phyloP scores from a whole-genome alignment of 495 filamentous ascomycete genomes.

The Penicillium egyptiacum region DNA sequence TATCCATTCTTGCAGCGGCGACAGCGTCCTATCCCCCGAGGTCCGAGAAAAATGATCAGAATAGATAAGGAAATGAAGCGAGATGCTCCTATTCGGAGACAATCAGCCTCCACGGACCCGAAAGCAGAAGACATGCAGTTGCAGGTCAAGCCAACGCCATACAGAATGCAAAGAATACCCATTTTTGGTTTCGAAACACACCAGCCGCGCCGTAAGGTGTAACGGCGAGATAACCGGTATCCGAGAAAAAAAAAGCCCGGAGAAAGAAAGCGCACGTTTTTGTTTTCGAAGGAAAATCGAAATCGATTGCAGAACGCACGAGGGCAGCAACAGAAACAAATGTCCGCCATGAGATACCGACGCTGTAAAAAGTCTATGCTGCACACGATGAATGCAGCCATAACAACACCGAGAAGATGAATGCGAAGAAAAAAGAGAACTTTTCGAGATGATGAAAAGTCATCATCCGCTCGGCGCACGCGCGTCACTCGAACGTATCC shows the following conservation, averaged over 20 bases:
- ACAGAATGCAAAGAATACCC: conserved; percentile 48
- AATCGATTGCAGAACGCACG: conserved; percentile 26
- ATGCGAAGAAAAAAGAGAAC: conserved; percentile 47
- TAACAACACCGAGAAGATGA: conserved; percentile 46
- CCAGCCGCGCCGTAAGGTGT: conserved; percentile 1
- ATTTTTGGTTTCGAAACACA: conserved; percentile 28
- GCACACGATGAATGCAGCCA: conserved; percentile 46
- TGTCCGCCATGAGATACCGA: conserved; percentile 55
- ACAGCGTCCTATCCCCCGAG: conserved; percentile 43
- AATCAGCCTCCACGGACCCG: conserved; percentile 41
- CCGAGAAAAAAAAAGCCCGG: conserved; percentile 21
- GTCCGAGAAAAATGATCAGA: conserved; percentile 40
- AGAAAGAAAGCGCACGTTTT: conserved; percentile 35
- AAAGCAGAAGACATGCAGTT: conserved; percentile 40
- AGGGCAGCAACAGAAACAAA: conserved; percentile 38
- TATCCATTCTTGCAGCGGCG: conserved; percentile 34
- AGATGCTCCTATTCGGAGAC: conserved; percentile 36
- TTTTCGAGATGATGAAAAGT: conserved; percentile 42
- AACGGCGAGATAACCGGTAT: conserved; percentile 2
- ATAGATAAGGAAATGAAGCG: conserved; percentile 32
- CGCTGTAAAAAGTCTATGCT: conserved; percentile 51
- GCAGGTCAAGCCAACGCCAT: conserved; percentile 55
- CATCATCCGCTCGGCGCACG: conserved; percentile 42
- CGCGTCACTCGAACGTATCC: conserved; percentile 47
- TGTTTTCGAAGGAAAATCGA: conserved; percentile 18